These are phyloP conservation scores for Dictyostelium discoideum DNA, from an alignment of 78 protist genomes.

Conservation along the genomic window DNA sequence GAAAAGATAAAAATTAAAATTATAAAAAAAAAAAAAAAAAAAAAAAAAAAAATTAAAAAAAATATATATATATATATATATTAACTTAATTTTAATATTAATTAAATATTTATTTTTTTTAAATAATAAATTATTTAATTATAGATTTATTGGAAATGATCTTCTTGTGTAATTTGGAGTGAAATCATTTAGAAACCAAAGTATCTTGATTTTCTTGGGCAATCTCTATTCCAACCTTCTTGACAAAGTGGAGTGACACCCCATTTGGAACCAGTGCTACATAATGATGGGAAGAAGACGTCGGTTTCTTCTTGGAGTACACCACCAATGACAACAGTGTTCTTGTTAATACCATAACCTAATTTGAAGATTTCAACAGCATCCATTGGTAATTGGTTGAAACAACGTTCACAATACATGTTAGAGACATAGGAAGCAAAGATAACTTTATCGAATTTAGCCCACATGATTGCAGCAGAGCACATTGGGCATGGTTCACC, in stretches of 20 bases:
- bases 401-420: conserved; percentile 61
- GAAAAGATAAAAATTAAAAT: no score
- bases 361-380: conserved; percentile 18
- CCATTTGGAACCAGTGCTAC: background rate
- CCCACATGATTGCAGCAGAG: background rate
- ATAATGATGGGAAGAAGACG: background rate
- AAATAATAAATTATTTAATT: no score
- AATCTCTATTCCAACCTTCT: background rate
- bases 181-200: background rate
- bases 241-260: background rate
- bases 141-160: no score
- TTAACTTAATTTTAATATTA: no score
- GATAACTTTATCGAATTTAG: background rate
- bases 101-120: no score
- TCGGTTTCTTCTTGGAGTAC: background rate
- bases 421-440: conserved; percentile 28
- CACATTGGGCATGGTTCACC: conserved; percentile 71
- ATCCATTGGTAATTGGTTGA: conserved; percentile 54
- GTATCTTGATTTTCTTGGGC: background rate
- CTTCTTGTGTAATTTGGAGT: no score
- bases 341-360: conserved; percentile 22
- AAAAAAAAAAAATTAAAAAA: no score
- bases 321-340: conserved; percentile 31
- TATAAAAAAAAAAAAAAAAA: no score
- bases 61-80: no score